Percentiles rank a stretch among this genome's conserved stretches.
Conservation (phyloP, 371 early-diverging fungal genomes). For the Mucor ambiguus region DNA sequence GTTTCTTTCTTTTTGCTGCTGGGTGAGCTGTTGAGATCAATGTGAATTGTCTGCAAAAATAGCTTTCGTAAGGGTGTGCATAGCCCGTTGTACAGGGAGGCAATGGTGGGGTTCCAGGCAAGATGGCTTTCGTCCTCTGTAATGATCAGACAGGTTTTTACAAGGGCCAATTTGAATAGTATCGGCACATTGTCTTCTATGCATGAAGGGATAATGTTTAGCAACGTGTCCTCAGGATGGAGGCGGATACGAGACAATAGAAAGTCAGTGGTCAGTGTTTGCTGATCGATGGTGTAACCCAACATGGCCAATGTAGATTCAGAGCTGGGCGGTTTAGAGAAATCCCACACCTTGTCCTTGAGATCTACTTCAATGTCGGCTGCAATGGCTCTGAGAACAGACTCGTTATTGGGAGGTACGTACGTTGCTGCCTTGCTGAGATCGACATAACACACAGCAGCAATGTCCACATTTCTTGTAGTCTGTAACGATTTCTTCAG, state of each 20-base stretch:
- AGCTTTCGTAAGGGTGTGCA: slow-evolving; percentile 66
- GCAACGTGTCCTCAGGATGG: slow-evolving; percentile 63
- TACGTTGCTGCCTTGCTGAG: slow-evolving; percentile 77
- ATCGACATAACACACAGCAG: slow-evolving; percentile 79
- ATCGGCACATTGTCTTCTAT: slow-evolving; percentile 65
- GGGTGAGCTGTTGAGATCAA: slow-evolving; percentile 25
- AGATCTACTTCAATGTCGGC: slow-evolving; percentile 76
- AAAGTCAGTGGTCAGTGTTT: slow-evolving; percentile 66
- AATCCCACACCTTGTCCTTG: slow-evolving; percentile 73
- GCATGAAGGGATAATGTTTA: slow-evolving; percentile 64
- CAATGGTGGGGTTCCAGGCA: slow-evolving; percentile 75
- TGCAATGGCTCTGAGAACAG: slow-evolving; percentile 66
- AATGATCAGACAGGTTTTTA: slow-evolving; percentile 73
- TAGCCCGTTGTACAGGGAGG: slow-evolving; percentile 63
- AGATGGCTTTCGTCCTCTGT: slow-evolving; percentile 70
- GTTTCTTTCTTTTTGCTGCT: slow-evolving; percentile 17
- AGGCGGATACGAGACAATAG: slow-evolving; percentile 72
- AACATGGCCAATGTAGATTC: slow-evolving; percentile 47
- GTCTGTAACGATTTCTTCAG: slow-evolving; percentile 66
- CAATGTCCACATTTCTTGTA: slow-evolving; percentile 67
- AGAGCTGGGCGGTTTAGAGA: slow-evolving; percentile 45
- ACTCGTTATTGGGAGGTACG: slow-evolving; percentile 65
- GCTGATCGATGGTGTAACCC: slow-evolving; percentile 51
- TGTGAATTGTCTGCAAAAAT: slow-evolving; percentile 57
- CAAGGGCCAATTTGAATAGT: slow-evolving; percentile 71